Percentiles rank a stretch among this genome's conserved stretches.
phyloP scores from a whole-genome alignment of 1,284 basidiomycete genomes.

The Papiliotrema flavescens region DNA sequence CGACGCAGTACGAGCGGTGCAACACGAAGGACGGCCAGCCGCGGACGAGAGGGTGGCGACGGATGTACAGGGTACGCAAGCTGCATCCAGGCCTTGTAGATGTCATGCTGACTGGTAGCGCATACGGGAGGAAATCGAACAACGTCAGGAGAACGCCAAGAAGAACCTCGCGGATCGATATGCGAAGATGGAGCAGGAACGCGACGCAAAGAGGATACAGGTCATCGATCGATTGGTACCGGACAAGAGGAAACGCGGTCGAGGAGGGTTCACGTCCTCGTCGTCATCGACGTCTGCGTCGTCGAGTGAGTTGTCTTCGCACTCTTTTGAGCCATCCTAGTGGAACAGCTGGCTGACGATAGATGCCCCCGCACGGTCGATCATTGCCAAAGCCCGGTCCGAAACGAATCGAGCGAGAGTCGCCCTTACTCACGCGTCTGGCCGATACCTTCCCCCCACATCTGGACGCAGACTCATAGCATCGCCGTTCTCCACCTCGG shows the following conservation, averaged over 20 bases:
- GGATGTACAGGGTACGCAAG: conserved; percentile 37
- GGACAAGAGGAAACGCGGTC: conserved; percentile 9
- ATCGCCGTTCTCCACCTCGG: too few relatives aligned
- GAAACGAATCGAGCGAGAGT: too few relatives aligned
- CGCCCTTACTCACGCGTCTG: too few relatives aligned
- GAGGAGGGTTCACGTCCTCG: too few relatives aligned
- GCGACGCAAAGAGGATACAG: conserved; percentile 33
- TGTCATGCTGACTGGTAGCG: conserved; percentile 18
- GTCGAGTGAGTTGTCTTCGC: too few relatives aligned
- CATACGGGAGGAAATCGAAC: conserved; percentile 32
- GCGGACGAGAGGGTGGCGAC: conserved; percentile 37
- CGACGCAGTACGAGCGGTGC: conserved; percentile 32
- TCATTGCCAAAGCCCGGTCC: too few relatives aligned
- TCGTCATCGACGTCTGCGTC: too few relatives aligned
- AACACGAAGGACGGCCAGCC: conserved; percentile 22
- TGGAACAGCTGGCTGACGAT: too few relatives aligned
- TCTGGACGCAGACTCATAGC: too few relatives aligned
- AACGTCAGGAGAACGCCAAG: conserved; percentile 28
- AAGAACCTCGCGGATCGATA: conserved; percentile 34
- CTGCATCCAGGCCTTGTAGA: not conserved
- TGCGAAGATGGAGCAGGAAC: conserved; percentile 33
- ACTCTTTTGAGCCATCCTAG: too few relatives aligned
- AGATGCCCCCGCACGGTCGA: too few relatives aligned
- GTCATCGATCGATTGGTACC: conserved; percentile 29
- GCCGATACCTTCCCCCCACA: too few relatives aligned